Evolutionary conservation across 805 yeast genomes (phyloP), one percentile per base, ranked within the genome.

Genomic region (Millerozyma acaciae): DNA sequence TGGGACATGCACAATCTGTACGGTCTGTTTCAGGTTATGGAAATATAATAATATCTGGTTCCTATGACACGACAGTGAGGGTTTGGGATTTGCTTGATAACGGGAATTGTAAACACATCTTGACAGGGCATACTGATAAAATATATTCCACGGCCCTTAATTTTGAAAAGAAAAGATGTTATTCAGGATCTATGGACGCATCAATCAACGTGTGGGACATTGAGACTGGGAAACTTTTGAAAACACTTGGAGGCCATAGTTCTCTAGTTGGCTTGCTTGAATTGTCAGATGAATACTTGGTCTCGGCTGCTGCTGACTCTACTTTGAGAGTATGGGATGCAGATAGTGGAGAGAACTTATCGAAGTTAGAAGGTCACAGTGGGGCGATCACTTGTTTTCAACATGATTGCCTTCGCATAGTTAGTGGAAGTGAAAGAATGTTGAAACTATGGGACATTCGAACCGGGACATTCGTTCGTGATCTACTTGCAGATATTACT

Each of bases 291-390:
- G 78, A 81, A 21, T 79, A 77, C 30, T 65, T 93, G 8, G 95
- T 90, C 2, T 83, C 95, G 28, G 98, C 96, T 0, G 97, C 97
- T 2, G 97, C 97, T 0, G 98, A 93, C 57, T 77, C 93, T 3
- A 81, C 96, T 0, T 68, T 93, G 26, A 72, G 97, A 32, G 81
- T 90, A 2, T 93, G 98, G 98, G 84, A 93, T 51, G 93, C 96
- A 2, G 76, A 76, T 17, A 74, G 80, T 6, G 88, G 85, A 18
- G 71, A 72, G 14, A 76, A 84, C 26, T 65, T 68, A 32, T 76
- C 76, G 50, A 76, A 83, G 30, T 73, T 88, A 38, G 81, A 84
- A 45, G 95, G 96, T 20, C 90, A 88, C 56, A 74, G 79, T 17
- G 76, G 79, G 9, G 95, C 97, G 0, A 89, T 93, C 30, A 88